Conservation (phyloP, 768 basidiomycete genomes). For the Pisolithus albus region DNA sequence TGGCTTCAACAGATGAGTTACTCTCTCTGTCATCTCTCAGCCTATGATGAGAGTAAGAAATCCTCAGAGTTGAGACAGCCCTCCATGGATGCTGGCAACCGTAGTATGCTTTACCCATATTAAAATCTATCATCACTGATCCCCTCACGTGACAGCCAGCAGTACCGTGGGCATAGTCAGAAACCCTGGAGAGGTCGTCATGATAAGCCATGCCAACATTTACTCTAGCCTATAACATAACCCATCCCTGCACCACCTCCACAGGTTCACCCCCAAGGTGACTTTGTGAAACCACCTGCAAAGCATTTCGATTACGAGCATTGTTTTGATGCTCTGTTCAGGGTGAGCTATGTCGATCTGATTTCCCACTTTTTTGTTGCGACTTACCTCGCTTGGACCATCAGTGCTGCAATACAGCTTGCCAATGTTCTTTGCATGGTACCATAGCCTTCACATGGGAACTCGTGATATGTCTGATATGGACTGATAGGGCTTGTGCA, state of each 20-base stretch:
- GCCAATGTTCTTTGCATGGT: too few species aligned
- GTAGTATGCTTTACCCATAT: slow-evolving; percentile 51
- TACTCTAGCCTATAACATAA: slow-evolving; percentile 4
- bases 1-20: too few species aligned
- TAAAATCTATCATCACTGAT: too few species aligned
- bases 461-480: too few species aligned
- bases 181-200: slow-evolving; percentile 79
- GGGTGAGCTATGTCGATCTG: slow-evolving; percentile 44
- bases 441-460: too few species aligned
- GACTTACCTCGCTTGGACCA: too few species aligned
- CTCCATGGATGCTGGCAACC: slow-evolving; percentile 60
- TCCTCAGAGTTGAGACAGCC: too few species aligned
- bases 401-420: too few species aligned
- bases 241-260: neutral
- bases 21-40: too few species aligned
- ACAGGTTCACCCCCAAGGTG: slow-evolving; percentile 78
- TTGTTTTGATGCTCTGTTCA: slow-evolving; percentile 79
- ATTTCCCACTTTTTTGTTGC: neutral
- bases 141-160: slow-evolving; percentile 46
- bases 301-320: slow-evolving; percentile 88
- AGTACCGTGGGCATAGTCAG: slow-evolving; percentile 83
- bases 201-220: slow-evolving; percentile 34
- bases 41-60: too few species aligned
- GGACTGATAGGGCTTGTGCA: too few species aligned
- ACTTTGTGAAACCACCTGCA: slow-evolving; percentile 83